phyloP scores from a whole-genome alignment of 345 rosid species.

The Pistacia vera region DNA sequence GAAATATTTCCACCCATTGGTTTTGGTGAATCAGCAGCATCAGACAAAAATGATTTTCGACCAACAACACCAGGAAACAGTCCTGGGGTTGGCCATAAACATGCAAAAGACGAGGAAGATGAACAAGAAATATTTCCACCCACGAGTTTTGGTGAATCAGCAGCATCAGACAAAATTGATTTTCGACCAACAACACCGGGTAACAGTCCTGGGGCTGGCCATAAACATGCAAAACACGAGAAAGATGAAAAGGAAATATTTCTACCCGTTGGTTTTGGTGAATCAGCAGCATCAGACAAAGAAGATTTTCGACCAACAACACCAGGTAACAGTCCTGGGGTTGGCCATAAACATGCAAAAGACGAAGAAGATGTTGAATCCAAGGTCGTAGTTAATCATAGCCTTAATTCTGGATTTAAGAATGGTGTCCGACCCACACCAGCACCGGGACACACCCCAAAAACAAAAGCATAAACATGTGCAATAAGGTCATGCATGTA shows the following conservation, averaged over 20 bases:
- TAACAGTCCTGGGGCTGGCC: too few species aligned
- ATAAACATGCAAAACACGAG: too few species aligned
- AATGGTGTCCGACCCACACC: conserved; percentile 25
- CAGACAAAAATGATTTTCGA: conserved; percentile 20
- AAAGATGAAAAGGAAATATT: too few species aligned
- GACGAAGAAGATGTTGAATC: too few species aligned
- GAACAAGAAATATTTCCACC: too few species aligned
- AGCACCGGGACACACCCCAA: conserved; percentile 55
- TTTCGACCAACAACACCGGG: too few species aligned
- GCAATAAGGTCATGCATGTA: neutral
- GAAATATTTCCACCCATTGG: neutral
- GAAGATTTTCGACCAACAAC: conserved; percentile 6
- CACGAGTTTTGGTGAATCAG: too few species aligned
- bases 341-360: too few species aligned
- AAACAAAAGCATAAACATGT: conserved; percentile 35
- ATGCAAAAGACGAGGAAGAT: neutral
- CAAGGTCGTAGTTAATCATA: too few species aligned
- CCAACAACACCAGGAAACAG: conserved; percentile 45
- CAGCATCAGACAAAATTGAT: too few species aligned
- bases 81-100: conserved; percentile 40
- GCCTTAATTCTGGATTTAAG: neutral
- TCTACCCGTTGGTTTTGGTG: too few species aligned
- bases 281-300: neutral
- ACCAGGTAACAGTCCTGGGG: neutral
- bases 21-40: neutral